Percentiles rank a stretch among this genome's conserved stretches.
phyloP scores from a whole-genome alignment of 805 yeast species.

The Zygosaccharomyces rouxii region DNA sequence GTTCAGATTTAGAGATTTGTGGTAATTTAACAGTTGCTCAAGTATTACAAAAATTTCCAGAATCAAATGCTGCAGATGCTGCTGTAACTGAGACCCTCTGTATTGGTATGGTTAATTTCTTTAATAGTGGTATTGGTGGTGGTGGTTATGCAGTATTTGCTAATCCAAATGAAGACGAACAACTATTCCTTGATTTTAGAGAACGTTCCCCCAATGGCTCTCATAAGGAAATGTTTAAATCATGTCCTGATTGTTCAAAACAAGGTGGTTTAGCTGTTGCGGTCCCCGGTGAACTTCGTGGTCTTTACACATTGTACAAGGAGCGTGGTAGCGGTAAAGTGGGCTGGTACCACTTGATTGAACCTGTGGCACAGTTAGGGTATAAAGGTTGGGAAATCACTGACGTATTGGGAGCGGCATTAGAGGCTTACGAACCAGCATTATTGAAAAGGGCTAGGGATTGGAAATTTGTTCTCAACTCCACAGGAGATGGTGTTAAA shows the following conservation, averaged over 20 bases:
- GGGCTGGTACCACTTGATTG: slow-evolving; percentile 65
- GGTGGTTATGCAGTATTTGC: slow-evolving; percentile 66
- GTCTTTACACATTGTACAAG: slow-evolving; percentile 58
- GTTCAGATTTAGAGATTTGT: slow-evolving; percentile 38
- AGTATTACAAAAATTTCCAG: slow-evolving; percentile 30
- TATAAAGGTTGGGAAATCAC: slow-evolving; percentile 59
- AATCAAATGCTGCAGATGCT: slow-evolving; percentile 90
- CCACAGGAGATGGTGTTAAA: slow-evolving; percentile 34
- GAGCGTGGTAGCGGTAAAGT: slow-evolving; percentile 67
- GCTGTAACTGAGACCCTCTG: slow-evolving; percentile 86
- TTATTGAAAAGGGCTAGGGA: slow-evolving; percentile 34
- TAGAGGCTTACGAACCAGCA: slow-evolving; percentile 37
- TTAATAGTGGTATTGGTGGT: slow-evolving; percentile 89
- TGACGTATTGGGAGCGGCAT: slow-evolving; percentile 42
- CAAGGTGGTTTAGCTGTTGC: slow-evolving; percentile 87
- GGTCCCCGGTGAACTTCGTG: slow-evolving; percentile 88
- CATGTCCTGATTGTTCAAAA: slow-evolving; percentile 46
- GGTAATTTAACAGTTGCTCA: slow-evolving; percentile 26
- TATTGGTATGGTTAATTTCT: slow-evolving; percentile 77
- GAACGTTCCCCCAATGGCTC: slow-evolving; percentile 77
- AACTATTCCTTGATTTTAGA: slow-evolving; percentile 73
- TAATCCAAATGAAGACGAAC: slow-evolving; percentile 39
- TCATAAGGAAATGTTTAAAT: slow-evolving; percentile 58
- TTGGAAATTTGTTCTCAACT: slow-evolving; percentile 56
- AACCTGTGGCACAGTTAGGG: slow-evolving; percentile 69